A percentile compares a stretch with the other conserved stretches of the same genome.
phyloP scores from a whole-genome alignment of 257 asterid species.

The Salvia rosmarinus region DNA sequence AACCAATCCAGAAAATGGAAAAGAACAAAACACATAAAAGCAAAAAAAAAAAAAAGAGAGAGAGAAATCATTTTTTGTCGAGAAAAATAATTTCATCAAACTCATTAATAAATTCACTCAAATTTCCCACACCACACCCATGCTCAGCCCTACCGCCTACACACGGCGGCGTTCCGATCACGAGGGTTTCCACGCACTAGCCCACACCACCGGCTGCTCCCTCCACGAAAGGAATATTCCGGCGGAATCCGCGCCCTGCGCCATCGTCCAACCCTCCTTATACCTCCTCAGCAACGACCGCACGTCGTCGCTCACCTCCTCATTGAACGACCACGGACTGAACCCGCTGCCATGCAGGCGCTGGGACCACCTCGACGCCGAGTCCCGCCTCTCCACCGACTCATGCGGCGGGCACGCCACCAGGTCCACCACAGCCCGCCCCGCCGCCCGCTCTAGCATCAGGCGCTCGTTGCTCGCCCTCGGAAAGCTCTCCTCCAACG shows the following conservation, averaged over 20 bases:
- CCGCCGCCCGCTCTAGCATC: conserved; percentile 90
- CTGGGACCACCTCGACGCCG: conserved; percentile 73
- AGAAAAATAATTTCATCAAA: conserved; percentile 41
- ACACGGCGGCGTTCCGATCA: conserved; percentile 28
- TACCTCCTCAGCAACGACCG: conserved; percentile 86
- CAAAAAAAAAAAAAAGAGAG: not conserved
- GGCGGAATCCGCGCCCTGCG: conserved; percentile 58
- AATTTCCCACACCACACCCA: not conserved
- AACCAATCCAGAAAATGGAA: conserved; percentile 36
- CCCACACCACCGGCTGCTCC: conserved; percentile 98
- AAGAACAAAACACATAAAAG: not conserved
- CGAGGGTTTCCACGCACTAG: conserved; percentile 93
- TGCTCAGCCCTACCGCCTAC: conserved; percentile 34
- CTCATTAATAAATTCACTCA: conserved; percentile 18
- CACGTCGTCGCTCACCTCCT: conserved; percentile 91
- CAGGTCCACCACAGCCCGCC: conserved; percentile 82
- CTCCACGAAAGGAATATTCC: conserved; percentile 95
- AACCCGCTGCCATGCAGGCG: conserved; percentile 73
- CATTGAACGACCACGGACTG: conserved; percentile 54
- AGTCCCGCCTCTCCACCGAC: conserved; percentile 84
- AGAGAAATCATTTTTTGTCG: conserved; percentile 26
- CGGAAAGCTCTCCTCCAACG: conserved; percentile 71
- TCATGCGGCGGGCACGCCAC: conserved; percentile 68
- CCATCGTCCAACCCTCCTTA: conserved; percentile 93
- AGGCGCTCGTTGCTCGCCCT: conserved; percentile 78